Percentiles rank a stretch among this genome's conserved stretches.
Conservation (phyloP, 2,329 filamentous ascomycete species). For the Bipolaris zeicola region DNA sequence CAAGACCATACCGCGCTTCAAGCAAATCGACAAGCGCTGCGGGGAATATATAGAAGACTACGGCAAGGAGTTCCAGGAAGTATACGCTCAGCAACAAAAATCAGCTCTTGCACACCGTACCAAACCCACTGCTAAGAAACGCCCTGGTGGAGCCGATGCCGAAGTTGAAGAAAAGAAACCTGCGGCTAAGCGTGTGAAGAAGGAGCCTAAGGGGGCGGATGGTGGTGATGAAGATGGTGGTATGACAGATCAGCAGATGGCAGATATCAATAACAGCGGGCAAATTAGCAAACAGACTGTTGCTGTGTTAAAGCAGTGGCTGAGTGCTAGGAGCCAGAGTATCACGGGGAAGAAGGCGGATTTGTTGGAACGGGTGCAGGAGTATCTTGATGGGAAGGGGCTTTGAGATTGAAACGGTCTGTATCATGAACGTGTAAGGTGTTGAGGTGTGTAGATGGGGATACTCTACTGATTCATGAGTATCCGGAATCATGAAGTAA, state of each 20-base stretch:
- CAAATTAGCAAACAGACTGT: conserved; percentile 51
- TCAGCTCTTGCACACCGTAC: conserved; percentile 51
- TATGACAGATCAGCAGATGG: conserved; percentile 54
- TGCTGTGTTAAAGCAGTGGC: conserved; percentile 41
- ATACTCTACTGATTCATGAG: too few species aligned
- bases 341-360: conserved; percentile 46
- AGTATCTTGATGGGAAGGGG: conserved; percentile 45
- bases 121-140: conserved; percentile 51
- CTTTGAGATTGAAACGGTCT: conserved; percentile 1
- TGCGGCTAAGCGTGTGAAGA: conserved; percentile 34
- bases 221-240: conserved; percentile 29
- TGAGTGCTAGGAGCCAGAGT: conserved; percentile 32
- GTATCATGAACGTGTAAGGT: background rate
- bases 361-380: conserved; percentile 43
- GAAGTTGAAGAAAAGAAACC: conserved; percentile 30
- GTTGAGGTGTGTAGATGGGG: background rate
- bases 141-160: conserved; percentile 32
- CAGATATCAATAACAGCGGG: conserved; percentile 50
- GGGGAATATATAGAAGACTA: conserved; percentile 80
- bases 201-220: conserved; percentile 30
- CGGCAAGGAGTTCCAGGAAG: conserved; percentile 69
- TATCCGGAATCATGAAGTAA: too few species aligned
- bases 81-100: conserved; percentile 53
- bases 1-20: conserved; percentile 81
- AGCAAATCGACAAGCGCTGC: conserved; percentile 83